Conservation (phyloP, 2,329 filamentous ascomycete genomes). For the Colletotrichum neosansevieriae region DNA sequence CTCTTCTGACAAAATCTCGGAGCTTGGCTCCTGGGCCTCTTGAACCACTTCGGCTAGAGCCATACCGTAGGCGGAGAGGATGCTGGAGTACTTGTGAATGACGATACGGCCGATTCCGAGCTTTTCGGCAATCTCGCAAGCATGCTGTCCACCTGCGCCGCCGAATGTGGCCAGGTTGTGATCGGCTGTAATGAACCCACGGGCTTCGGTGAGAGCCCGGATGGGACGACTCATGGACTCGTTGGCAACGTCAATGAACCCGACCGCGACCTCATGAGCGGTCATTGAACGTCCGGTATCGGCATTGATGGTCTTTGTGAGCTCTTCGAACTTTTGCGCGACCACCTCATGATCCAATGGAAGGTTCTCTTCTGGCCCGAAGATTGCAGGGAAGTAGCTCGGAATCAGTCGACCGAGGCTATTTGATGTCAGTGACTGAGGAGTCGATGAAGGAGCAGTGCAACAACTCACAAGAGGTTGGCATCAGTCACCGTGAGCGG, state of each 20-base stretch:
- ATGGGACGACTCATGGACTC: slow-evolving; percentile 53
- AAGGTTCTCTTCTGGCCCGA: slow-evolving; percentile 75
- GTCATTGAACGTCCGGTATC: not conserved
- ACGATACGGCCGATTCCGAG: slow-evolving; percentile 52
- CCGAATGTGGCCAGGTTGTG: slow-evolving; percentile 54
- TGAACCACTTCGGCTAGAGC: slow-evolving; percentile 52
- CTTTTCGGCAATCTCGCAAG: slow-evolving; percentile 51
- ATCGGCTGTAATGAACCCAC: slow-evolving; percentile 49
- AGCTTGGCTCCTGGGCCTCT: slow-evolving; percentile 50
- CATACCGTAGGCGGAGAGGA: slow-evolving; percentile 56
- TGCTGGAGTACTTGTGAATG: slow-evolving; percentile 49
- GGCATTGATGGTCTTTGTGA: slow-evolving; percentile 57
- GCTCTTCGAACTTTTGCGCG: slow-evolving; percentile 52
- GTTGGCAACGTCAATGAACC: slow-evolving; percentile 52
- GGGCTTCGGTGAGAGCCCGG: slow-evolving; percentile 51
- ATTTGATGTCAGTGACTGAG: not conserved
- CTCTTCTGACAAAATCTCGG: slow-evolving; percentile 40
- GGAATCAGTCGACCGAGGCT: slow-evolving; percentile 67
- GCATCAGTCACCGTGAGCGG: slow-evolving; percentile 81
- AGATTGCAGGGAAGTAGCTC: slow-evolving; percentile 79
- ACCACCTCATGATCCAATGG: slow-evolving; percentile 56
- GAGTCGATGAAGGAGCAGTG: not conserved
- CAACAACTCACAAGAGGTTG: slow-evolving; percentile 63
- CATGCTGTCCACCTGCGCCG: slow-evolving; percentile 54
- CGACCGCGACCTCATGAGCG: slow-evolving; percentile 41